These are phyloP conservation scores for Cytospora leucostoma DNA, from an alignment of 2,329 filamentous ascomycete species.

Conservation along the genomic window DNA sequence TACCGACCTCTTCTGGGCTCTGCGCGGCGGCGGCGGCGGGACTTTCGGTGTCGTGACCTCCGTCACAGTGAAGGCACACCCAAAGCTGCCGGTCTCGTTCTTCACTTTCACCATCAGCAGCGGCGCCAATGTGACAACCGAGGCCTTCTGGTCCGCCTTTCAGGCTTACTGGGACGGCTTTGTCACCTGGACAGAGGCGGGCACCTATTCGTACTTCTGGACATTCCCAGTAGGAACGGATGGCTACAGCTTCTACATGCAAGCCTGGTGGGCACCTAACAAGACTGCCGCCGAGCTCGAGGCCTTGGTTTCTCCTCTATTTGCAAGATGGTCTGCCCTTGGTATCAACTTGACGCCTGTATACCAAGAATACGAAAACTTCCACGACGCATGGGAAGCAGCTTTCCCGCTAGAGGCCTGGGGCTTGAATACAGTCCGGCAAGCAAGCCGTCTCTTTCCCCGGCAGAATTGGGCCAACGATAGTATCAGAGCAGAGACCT, in stretches of 20 bases:
- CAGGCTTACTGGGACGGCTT: conserved; percentile 50
- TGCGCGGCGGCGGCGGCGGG: conserved; percentile 44
- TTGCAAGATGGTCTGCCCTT: conserved; percentile 48
- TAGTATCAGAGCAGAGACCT: conserved; percentile 34
- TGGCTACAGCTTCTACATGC: conserved; percentile 14
- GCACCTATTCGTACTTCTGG: conserved; percentile 45
- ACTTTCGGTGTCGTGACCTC: conserved; percentile 40
- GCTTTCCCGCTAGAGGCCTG: conserved; percentile 34
- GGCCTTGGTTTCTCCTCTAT: conserved; percentile 28
- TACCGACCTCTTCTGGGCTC: conserved; percentile 51
- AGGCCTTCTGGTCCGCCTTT: conserved; percentile 57
- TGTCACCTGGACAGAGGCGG: conserved; percentile 48
- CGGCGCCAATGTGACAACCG: conserved; percentile 46
- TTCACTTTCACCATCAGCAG: conserved; percentile 38
- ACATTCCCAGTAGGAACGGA: conserved; percentile 14
- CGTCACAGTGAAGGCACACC: conserved; percentile 33
- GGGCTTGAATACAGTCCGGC: conserved; percentile 43
- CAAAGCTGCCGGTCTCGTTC: conserved; percentile 28
- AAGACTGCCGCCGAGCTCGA: conserved; percentile 15
- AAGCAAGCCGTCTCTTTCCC: conserved; percentile 39
- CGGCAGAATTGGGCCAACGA: conserved; percentile 36
- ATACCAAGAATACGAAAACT: conserved; percentile 34
- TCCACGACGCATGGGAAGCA: conserved; percentile 35
- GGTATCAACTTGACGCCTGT: conserved; percentile 36
- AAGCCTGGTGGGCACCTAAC: conserved; percentile 22